Evolutionary conservation across 225 moss, liverwort and hornwort genomes (phyloP).

Genomic region (Asterella californica): DNA sequence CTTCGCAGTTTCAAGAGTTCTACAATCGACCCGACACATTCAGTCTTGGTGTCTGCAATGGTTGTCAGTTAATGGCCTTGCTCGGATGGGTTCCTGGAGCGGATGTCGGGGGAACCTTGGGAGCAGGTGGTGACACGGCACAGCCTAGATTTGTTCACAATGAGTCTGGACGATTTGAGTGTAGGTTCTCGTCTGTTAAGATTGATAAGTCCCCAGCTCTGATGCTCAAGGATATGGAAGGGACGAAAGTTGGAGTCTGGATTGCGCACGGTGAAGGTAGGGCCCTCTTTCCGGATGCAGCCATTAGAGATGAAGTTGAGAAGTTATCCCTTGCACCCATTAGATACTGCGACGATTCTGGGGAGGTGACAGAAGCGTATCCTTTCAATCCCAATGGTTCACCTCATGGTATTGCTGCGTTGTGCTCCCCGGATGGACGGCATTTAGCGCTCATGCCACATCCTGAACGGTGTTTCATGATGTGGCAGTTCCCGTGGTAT

Average conservation of each 20-base stretch:
- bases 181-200: conserved; percentile 80
- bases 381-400: conserved; percentile 98
- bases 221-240: conserved; percentile 94
- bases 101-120: conserved; percentile 76
- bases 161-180: conserved; percentile 91
- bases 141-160: conserved; percentile 97
- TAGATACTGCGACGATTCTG: conserved; percentile 76
- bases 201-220: conserved; percentile 81
- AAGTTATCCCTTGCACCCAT: conserved; percentile 59
- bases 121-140: conserved; percentile 64
- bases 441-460: conserved; percentile 98
- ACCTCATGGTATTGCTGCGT: conserved; percentile 77
- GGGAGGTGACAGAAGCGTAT: conserved; percentile 69
- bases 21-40: conserved; percentile 89
- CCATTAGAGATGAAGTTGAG: conserved; percentile 56
- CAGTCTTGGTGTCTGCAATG: conserved; percentile 96
- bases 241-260: conserved; percentile 89
- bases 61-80: conserved; percentile 93
- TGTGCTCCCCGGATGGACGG: conserved; percentile 88
- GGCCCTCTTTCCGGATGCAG: conserved; percentile 72
- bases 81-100: conserved; percentile 97
- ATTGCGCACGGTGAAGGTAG: conserved; percentile 87
- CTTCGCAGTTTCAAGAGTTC: conserved; percentile 79
- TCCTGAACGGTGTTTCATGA: conserved; percentile 88
- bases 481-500: conserved; percentile 99